These are phyloP conservation scores for Boletus speciosus DNA, from an alignment of 768 basidiomycete genomes.

Conservation along the genomic window DNA sequence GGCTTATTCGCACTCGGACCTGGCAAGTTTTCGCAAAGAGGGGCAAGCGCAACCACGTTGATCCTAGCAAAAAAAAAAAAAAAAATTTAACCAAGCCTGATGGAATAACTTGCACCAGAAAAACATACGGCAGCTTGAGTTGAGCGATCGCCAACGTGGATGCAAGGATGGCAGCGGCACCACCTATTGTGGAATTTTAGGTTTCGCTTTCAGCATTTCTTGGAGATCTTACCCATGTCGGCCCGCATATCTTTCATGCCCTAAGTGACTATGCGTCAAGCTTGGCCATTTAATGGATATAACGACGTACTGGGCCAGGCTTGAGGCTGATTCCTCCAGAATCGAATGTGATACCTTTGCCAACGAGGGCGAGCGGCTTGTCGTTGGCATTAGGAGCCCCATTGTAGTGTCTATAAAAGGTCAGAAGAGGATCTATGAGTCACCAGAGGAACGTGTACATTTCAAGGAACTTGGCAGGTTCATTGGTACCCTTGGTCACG, in stretches of 20 bases:
- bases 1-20: slow-evolving; percentile 66
- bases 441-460: slow-evolving; percentile 44
- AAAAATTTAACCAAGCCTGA: neutral
- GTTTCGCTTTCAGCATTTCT: neutral
- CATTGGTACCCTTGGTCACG: slow-evolving; percentile 75
- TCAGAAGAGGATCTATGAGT: neutral
- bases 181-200: slow-evolving; percentile 39
- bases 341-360: slow-evolving; percentile 90
- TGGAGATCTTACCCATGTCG: slow-evolving; percentile 66
- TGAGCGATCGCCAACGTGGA: slow-evolving; percentile 77
- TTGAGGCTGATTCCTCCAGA: slow-evolving; percentile 87
- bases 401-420: slow-evolving; percentile 63
- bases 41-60: slow-evolving; percentile 70
- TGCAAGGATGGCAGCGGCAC: slow-evolving; percentile 75
- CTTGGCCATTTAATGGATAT: neutral
- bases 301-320: slow-evolving; percentile 52
- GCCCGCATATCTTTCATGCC: slow-evolving; percentile 83
- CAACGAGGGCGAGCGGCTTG: slow-evolving; percentile 71
- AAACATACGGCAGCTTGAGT: slow-evolving; percentile 69
- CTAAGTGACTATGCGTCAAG: slow-evolving; percentile 31
- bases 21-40: slow-evolving; percentile 85
- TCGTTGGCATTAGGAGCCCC: slow-evolving; percentile 57
- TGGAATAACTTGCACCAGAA: neutral
- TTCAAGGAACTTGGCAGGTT: slow-evolving; percentile 86
- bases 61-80: slow-evolving; percentile 41